A percentile compares a stretch with the other conserved stretches of the same genome.
phyloP scores from a whole-genome alignment of 2,329 filamentous ascomycete species.

The Rutstroemia sp. region DNA sequence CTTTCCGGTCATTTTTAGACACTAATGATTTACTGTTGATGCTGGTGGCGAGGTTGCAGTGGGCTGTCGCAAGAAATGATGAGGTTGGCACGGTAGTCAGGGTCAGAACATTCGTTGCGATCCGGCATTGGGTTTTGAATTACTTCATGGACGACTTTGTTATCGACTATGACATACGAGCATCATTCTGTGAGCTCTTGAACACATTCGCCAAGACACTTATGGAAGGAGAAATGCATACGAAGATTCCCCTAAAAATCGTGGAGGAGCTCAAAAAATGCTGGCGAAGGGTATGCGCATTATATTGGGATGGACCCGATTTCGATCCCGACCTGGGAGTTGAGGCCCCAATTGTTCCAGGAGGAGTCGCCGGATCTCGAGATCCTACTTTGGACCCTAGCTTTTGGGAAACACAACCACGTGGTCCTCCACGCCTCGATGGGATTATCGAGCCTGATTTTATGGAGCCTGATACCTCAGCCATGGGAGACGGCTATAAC shows the following conservation, averaged over 20 bases:
- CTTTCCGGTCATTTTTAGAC: slow-evolving; percentile 81
- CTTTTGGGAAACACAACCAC: slow-evolving; percentile 40
- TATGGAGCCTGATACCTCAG: slow-evolving; percentile 19
- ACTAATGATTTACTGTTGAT: slow-evolving; percentile 71
- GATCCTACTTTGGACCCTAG: slow-evolving; percentile 47
- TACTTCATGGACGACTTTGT: slow-evolving; percentile 97
- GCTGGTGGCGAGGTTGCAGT: slow-evolving; percentile 75
- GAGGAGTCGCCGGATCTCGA: slow-evolving; percentile 60
- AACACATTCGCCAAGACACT: slow-evolving; percentile 60
- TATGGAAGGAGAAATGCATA: slow-evolving; percentile 34
- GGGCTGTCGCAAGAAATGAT: slow-evolving; percentile 74
- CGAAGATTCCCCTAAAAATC: slow-evolving; percentile 67
- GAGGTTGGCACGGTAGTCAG: slow-evolving; percentile 90
- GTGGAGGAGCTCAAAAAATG: slow-evolving; percentile 93
- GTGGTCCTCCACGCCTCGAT: slow-evolving; percentile 40
- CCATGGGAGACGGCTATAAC: slow-evolving; percentile 28
- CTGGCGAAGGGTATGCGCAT: slow-evolving; percentile 83
- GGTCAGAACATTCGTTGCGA: slow-evolving; percentile 88
- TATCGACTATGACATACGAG: slow-evolving; percentile 62
- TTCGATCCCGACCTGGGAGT: slow-evolving; percentile 53
- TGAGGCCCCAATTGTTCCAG: slow-evolving; percentile 64
- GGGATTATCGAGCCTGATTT: slow-evolving; percentile 32
- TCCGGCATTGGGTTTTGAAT: slow-evolving; percentile 96
- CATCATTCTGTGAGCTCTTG: slow-evolving; percentile 71
- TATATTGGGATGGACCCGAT: slow-evolving; percentile 78